Evolutionary conservation across 257 asterid genomes (phyloP), one percentile per base, ranked within the genome.

Genomic region (Plectranthus barbatus): DNA sequence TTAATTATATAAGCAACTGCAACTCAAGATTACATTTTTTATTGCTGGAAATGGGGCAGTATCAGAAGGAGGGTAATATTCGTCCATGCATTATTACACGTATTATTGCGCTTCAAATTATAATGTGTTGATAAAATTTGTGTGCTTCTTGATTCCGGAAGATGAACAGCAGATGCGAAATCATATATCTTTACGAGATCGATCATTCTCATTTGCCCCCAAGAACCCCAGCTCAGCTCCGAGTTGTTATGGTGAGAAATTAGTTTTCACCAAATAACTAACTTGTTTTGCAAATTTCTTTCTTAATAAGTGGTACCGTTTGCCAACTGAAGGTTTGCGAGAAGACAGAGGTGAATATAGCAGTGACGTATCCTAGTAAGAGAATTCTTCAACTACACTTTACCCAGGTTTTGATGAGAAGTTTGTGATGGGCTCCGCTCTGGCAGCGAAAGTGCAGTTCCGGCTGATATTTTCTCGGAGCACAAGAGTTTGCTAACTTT

Each of bases 391-490:
- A 72, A 71, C 76, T 85, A 77, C 75, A 83, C 83, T 70, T 64
- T 37, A 86, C 77, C 99, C 99, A 4, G 80, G 86, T 24, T 61
- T 89, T 62, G 97, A 92, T 11, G 93, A 89, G 78, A 85, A 83
- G 73, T 86, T 92, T 52, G 84, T 82, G 29, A 89, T 89, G 99
- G 95, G 82, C 15, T 55, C 70, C 4, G 73, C 73, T 0, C 53
- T 78, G 18, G 96, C 99, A 0, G 64, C 39, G 4, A 85, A 79
- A 66, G 97, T 86, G 77, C 93, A 64, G 77, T 92, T 24, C 79
- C 87, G 9, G 62, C 73, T 4, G 84, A 73, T 21, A 78, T 75
- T 42, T 84, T 80, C 54, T 49, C 78, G 1, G 81, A 74, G 70
- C 65, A 78, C 69, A 90, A 90, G 79, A 71, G 80, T 59, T 75